Evolutionary conservation across 208 protist genomes (phyloP), one percentile per base, ranked within the genome.

Genomic region (Trypanosoma scelopori): DNA sequence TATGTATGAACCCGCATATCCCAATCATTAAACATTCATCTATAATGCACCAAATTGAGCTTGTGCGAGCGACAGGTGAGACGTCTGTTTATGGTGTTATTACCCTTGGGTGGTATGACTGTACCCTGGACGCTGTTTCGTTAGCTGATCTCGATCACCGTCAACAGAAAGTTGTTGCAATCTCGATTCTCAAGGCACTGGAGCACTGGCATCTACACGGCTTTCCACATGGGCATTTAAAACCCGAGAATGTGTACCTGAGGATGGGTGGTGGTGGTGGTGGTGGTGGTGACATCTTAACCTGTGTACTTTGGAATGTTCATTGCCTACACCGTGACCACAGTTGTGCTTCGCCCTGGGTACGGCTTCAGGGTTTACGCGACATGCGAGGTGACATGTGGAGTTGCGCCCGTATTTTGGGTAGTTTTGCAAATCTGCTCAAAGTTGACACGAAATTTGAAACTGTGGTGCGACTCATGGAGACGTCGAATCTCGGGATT

Each of bases 161-260:
- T 35, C 60, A 71, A 43, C 56, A 68, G 27, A 39, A 46, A 47
- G 27, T 47, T 39, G 81, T 97, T 43, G 81, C 81, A 11, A 81
- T 65, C 23, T 81, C 89, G 23, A 49, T 94, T 16, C 28, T 91
- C 42, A 85, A 76, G 65, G 88, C 82, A 11, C 28, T 97, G 39
- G 88, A 97, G 68, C 88, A 97, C 60, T 94, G 81, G 83, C 91
- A 97, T 56, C 75, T 94, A 46, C 88, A 92, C 67, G 69, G 78
- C 32, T 48, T 83, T 13, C 46, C 73, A 18, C 91, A 97, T 60
- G 85, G 88, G 12, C 78, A 92, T 55, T 59, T 97, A 7, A 55
- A 66, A 30, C 77, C 85, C 9, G 60, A 71, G 55, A 97, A 97
- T 69, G 49, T 97, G 5, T 88, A 89, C 60, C 30, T 97, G 30